Percentiles rank a stretch among this genome's conserved stretches.
phyloP scores from a whole-genome alignment of 495 filamentous ascomycete genomes.

The Lophiostoma macrostomum region DNA sequence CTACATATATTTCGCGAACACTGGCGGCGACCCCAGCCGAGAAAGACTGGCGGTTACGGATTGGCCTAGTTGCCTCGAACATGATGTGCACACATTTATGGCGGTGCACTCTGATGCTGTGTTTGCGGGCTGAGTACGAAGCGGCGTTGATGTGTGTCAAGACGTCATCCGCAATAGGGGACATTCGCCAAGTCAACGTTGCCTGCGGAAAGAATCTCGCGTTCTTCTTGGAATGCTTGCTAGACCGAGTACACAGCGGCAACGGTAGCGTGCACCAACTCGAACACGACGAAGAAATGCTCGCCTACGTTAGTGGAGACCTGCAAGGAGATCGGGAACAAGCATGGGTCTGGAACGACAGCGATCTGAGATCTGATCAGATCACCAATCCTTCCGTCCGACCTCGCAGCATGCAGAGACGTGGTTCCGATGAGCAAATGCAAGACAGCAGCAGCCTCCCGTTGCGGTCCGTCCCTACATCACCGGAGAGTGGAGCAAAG shows the following conservation, averaged over 20 bases:
- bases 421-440: constrained; percentile 11
- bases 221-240: constrained; percentile 73
- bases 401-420: constrained; percentile 15
- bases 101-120: constrained; percentile 79
- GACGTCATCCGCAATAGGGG: constrained; percentile 63
- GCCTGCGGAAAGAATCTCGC: constrained; percentile 78
- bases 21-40: constrained; percentile 15
- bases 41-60: constrained; percentile 45
- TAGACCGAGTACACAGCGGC: constrained; percentile 54
- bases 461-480: constrained; percentile 35
- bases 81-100: constrained; percentile 84
- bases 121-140: constrained; percentile 68
- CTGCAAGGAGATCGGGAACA: constrained; percentile 78
- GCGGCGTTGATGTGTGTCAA: constrained; percentile 70
- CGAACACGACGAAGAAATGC: constrained; percentile 83
- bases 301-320: constrained; percentile 85
- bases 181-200: constrained; percentile 65
- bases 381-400: constrained; percentile 23
- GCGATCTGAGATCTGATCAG: constrained; percentile 42
- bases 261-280: constrained; percentile 50
- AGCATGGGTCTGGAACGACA: constrained; percentile 83
- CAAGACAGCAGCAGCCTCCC: constrained; percentile 23
- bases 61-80: constrained; percentile 57
- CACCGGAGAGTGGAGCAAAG: constrained; percentile 49
- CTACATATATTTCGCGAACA: constrained; percentile 62